Percentiles rank a stretch among this genome's conserved stretches.
Evolutionary conservation across 1,139 yeast genomes (phyloP).

Genomic region (Pichia sp.): DNA sequence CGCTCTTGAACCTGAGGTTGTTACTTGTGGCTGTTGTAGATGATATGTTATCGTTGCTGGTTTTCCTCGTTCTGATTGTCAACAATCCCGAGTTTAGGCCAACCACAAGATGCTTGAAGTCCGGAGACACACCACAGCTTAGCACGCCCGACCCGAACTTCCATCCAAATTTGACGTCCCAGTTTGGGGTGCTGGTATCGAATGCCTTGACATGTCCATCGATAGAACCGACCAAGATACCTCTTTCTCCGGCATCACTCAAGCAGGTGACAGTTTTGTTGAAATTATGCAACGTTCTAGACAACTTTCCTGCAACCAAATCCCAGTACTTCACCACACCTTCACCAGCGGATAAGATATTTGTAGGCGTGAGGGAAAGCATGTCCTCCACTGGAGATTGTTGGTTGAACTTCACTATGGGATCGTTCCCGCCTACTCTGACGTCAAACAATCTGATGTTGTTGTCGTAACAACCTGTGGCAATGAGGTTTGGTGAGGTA

Average conservation of each 20-base stretch:
- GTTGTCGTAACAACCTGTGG: slow-evolving; percentile 96
- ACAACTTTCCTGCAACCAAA: slow-evolving; percentile 65
- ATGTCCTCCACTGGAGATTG: slow-evolving; percentile 85
- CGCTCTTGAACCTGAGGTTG: slow-evolving; percentile 44
- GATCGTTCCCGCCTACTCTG: slow-evolving; percentile 47
- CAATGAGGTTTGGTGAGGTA: slow-evolving; percentile 68
- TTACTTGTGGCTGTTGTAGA: not conserved
- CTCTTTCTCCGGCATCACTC: slow-evolving; percentile 64
- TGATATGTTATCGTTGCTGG: slow-evolving; percentile 36
- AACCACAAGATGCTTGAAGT: slow-evolving; percentile 86
- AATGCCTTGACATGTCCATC: slow-evolving; percentile 97
- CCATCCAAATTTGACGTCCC: slow-evolving; percentile 97
- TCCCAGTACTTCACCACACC: slow-evolving; percentile 91
- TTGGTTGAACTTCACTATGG: slow-evolving; percentile 51
- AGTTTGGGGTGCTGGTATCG: slow-evolving; percentile 66
- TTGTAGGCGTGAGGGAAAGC: slow-evolving; percentile 75
- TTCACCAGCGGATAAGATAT: slow-evolving; percentile 82
- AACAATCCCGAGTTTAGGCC: slow-evolving; percentile 88
- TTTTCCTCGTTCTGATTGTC: slow-evolving; percentile 80
- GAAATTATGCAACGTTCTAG: slow-evolving; percentile 69
- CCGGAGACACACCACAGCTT: slow-evolving; percentile 86
- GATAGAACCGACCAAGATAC: slow-evolving; percentile 85
- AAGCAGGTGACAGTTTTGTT: slow-evolving; percentile 90
- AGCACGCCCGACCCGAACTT: slow-evolving; percentile 92
- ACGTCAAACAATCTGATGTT: slow-evolving; percentile 81